Evolutionary conservation across 2,329 filamentous ascomycete species (phyloP).

Genomic region (Geosmithia putterillii): DNA sequence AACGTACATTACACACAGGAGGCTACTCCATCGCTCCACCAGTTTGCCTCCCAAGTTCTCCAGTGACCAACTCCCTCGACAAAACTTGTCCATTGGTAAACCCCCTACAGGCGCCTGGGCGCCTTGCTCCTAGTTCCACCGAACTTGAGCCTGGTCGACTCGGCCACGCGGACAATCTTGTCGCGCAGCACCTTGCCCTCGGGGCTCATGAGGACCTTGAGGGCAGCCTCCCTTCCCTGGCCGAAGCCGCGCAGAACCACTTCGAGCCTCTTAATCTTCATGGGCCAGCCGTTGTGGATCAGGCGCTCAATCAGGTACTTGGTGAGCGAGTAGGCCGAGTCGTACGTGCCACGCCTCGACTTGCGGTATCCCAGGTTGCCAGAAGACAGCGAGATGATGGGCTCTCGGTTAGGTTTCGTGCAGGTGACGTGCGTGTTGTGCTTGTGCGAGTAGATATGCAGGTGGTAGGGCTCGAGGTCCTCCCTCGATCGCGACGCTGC

Average conservation of each 20-base stretch:
- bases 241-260: slow-evolving; percentile 79
- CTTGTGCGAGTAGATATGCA: slow-evolving; percentile 77
- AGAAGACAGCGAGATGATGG: slow-evolving; percentile 67
- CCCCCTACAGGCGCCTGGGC: slow-evolving; percentile 57
- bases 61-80: neutral
- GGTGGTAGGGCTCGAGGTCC: slow-evolving; percentile 57
- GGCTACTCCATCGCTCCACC: neutral
- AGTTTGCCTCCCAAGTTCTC: neutral
- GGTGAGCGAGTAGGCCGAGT: slow-evolving; percentile 82
- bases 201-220: slow-evolving; percentile 76
- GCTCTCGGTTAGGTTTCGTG: slow-evolving; percentile 66
- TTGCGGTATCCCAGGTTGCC: slow-evolving; percentile 93
- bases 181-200: slow-evolving; percentile 68
- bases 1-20: neutral
- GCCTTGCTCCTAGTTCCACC: slow-evolving; percentile 81
- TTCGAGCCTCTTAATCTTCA: slow-evolving; percentile 66
- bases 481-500: slow-evolving; percentile 15
- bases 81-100: neutral
- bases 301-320: slow-evolving; percentile 76
- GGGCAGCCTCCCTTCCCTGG: slow-evolving; percentile 72
- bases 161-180: slow-evolving; percentile 68
- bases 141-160: slow-evolving; percentile 87
- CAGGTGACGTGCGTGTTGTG: slow-evolving; percentile 95
- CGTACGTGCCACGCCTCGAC: slow-evolving; percentile 66
- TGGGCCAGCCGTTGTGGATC: slow-evolving; percentile 66